Evolutionary conservation across 345 rosid species (phyloP).

Genomic region (Arabis hirsuta): DNA sequence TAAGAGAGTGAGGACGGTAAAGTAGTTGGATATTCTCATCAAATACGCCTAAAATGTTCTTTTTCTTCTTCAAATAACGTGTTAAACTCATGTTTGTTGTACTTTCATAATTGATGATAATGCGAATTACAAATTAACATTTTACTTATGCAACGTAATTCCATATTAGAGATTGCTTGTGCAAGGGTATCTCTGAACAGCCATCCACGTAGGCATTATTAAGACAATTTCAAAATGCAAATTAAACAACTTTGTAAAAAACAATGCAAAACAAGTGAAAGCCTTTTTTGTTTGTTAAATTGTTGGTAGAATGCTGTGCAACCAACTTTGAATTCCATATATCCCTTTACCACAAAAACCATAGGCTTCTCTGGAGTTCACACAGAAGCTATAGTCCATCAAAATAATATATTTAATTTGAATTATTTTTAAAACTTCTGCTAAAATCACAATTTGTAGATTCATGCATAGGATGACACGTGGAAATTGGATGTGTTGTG

Average conservation of each 20-base stretch:
- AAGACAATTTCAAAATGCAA: background rate
- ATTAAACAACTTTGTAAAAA: background rate
- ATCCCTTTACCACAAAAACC: slow-evolving; percentile 29
- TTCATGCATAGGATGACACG: slow-evolving; percentile 33
- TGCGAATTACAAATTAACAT: background rate
- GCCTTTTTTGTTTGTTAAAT: slow-evolving; percentile 38
- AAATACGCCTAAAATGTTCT: slow-evolving; percentile 20
- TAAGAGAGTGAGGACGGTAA: slow-evolving; percentile 54
- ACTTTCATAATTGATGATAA: slow-evolving; percentile 27
- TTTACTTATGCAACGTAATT: slow-evolving; percentile 19
- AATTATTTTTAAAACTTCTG: background rate
- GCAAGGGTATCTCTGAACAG: slow-evolving; percentile 14
- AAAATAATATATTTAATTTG: background rate
- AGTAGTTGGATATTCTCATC: slow-evolving; percentile 44
- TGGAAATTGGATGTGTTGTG: slow-evolving; percentile 12
- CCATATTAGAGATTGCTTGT: slow-evolving; percentile 35
- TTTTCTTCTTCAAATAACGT: slow-evolving; percentile 26
- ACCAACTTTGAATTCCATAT: slow-evolving; percentile 43
- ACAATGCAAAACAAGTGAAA: slow-evolving; percentile 4
- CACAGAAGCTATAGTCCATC: slow-evolving; percentile 35
- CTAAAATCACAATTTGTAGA: slow-evolving; percentile 15
- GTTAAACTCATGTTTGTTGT: slow-evolving; percentile 37
- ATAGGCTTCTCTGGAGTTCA: slow-evolving; percentile 38
- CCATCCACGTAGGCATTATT: slow-evolving; percentile 35
- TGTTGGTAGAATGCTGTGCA: slow-evolving; percentile 45